Evolutionary conservation across 2,329 filamentous ascomycete species (phyloP), one percentile per base, ranked within the genome.

Genomic region (Colletotrichum spinosum): DNA sequence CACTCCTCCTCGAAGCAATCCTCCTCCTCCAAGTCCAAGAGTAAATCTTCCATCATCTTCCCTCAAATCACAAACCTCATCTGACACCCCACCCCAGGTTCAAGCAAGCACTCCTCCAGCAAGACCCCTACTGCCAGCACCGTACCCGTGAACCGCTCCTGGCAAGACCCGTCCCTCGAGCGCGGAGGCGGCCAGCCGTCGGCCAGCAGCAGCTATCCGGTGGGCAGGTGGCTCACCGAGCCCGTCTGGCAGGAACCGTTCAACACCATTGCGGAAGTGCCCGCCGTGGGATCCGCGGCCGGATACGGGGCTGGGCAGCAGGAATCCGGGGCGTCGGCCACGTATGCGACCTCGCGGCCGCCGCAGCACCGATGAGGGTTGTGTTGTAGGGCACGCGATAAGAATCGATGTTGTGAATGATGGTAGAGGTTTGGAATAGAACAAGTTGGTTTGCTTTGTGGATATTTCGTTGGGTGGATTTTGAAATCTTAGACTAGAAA

Each of bases 161-260:
- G 61, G 61, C 61, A 65, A 42, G 41, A 61, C 45, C 51, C 51
- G n/a, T 52, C 58, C 37, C 25, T 65, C 12, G 52, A 56, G 6
- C 58, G 35, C 6, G n/a, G 25, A 1, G 4, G 4, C 25, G 4
- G 46, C 48, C 62, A 56, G 12, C 12, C 51, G 6, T 17, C 37
- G 15, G 15, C 58, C 1, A 48, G 35, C 51, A 37, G n/a, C 9
- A 56, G 10, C 33, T 52, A 62, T 15, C 46, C 46, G 4, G 58
- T 65, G 4, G 62, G 58, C 4, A 41, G 58, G 17, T 65, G 62
- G 62, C 34, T 65, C n/a, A 65, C 62, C 46, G 52, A 65, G 25
- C 62, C 62, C 33, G 52, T 52, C 17, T 61, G 58, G 52, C 58
- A 65, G 48, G 62, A 62, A 33, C 62, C 62, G 41, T 65, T 62